Conservation (phyloP, 352 stramenopile genomes). For the Phytophthora sansomeana region DNA sequence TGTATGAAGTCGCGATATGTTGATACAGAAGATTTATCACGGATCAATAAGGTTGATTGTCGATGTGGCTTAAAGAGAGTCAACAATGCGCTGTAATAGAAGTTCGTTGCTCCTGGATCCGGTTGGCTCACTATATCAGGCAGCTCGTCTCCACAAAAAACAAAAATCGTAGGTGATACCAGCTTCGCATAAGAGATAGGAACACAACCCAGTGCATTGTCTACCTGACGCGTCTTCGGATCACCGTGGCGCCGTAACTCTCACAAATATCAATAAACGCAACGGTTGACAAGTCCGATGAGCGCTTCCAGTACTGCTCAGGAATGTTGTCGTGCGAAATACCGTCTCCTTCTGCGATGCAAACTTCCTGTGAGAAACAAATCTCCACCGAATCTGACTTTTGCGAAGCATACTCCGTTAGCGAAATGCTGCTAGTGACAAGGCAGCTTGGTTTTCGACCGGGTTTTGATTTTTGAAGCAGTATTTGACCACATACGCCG, state of each 20-base stretch:
- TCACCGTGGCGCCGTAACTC: not conserved
- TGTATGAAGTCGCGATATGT: not conserved
- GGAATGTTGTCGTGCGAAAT: too few relatives aligned
- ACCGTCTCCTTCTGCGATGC: too few relatives aligned
- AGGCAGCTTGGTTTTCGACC: too few relatives aligned
- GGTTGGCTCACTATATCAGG: not conserved
- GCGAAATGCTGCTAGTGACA: too few relatives aligned
- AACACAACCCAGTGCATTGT: not conserved
- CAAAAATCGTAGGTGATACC: not conserved
- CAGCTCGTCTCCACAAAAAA: slow-evolving; percentile 19
- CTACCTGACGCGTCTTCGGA: too few relatives aligned
- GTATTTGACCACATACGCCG: slow-evolving; percentile 43
- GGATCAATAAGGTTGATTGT: not conserved
- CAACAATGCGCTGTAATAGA: slow-evolving; percentile 14
- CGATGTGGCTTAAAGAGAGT: slow-evolving; percentile 29
- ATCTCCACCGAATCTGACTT: too few relatives aligned
- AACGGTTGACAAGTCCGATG: not conserved
- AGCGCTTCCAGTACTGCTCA: slow-evolving; percentile 26
- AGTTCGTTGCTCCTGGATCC: not conserved
- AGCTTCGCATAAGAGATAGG: not conserved
- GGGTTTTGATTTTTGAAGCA: slow-evolving; percentile 42
- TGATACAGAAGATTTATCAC: not conserved
- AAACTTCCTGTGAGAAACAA: too few relatives aligned
- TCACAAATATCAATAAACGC: slow-evolving; percentile 25
- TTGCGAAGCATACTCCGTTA: too few relatives aligned